Conservation (phyloP, 2,329 filamentous ascomycete genomes). For the Macrophomina pseudophaseolina region DNA sequence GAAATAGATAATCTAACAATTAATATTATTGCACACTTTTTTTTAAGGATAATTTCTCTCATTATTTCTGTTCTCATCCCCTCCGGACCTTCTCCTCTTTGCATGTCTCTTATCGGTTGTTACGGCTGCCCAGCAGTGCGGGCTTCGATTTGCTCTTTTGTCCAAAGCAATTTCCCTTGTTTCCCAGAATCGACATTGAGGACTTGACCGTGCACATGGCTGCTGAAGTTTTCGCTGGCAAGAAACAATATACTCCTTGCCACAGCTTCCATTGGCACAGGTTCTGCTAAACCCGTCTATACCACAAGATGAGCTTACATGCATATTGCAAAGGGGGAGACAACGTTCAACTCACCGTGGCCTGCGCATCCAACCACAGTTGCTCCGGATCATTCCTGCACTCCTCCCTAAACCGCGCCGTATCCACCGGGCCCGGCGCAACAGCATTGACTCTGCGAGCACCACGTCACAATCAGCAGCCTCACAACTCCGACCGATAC, state of each 20-base stretch:
- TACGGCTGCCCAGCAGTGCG: too few relatives aligned
- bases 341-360: conserved; percentile 42
- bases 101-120: too few relatives aligned
- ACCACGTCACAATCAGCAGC: background rate
- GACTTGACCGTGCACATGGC: conserved; percentile 52
- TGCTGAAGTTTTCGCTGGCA: conserved; percentile 54
- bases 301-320: background rate
- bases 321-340: background rate
- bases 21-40: too few relatives aligned
- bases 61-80: too few relatives aligned
- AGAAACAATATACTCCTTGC: conserved; percentile 53
- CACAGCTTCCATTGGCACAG: conserved; percentile 48
- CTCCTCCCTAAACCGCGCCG: conserved; percentile 49
- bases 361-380: conserved; percentile 50
- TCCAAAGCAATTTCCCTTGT: conserved; percentile 50
- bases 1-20: too few relatives aligned
- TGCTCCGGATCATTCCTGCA: conserved; percentile 46
- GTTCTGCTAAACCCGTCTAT: conserved; percentile 45
- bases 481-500: background rate
- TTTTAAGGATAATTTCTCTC: too few relatives aligned
- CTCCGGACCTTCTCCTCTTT: too few relatives aligned
- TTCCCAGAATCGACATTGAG: conserved; percentile 55
- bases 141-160: conserved; percentile 37
- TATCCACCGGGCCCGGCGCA: conserved; percentile 54
- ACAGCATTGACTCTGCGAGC: conserved; percentile 50